Evolutionary conservation across 768 basidiomycete species (phyloP).

Genomic region (Pulveroboletus ravenelii): DNA sequence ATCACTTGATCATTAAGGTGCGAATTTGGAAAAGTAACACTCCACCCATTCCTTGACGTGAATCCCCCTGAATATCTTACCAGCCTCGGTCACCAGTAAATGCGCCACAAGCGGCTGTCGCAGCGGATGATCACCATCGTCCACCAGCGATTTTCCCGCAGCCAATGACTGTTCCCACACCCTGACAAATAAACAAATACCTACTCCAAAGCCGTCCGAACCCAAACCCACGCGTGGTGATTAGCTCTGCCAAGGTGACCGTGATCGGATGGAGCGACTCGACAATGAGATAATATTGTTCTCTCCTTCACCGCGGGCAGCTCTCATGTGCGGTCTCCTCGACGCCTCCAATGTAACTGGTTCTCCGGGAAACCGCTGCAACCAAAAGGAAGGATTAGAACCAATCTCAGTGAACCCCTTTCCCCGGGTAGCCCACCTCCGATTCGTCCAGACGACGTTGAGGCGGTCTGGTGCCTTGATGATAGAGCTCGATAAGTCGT

Average conservation of each 20-base stretch:
- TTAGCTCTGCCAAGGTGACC: slow-evolving; percentile 17
- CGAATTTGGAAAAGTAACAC: slow-evolving; percentile 12
- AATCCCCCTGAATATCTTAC: slow-evolving; percentile 16
- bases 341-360: too few relatives aligned
- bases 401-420: not conserved
- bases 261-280: slow-evolving; percentile 21
- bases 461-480: too few relatives aligned
- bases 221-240: slow-evolving; percentile 17
- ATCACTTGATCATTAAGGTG: slow-evolving; percentile 18
- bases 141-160: not conserved
- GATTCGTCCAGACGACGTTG: not conserved
- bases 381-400: too few relatives aligned
- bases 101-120: not conserved
- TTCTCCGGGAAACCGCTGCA: not conserved
- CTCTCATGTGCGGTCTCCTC: not conserved
- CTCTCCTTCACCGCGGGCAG: not conserved
- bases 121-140: slow-evolving; percentile 13
- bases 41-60: slow-evolving; percentile 17
- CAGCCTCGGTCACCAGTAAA: slow-evolving; percentile 6
- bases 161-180: slow-evolving; percentile 19
- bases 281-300: slow-evolving; percentile 17
- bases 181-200: slow-evolving; percentile 17
- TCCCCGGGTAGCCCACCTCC: not conserved
- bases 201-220: slow-evolving; percentile 9
- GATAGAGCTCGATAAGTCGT: not conserved